Conservation (phyloP, 768 basidiomycete genomes). For the Leccinellum luteum region DNA sequence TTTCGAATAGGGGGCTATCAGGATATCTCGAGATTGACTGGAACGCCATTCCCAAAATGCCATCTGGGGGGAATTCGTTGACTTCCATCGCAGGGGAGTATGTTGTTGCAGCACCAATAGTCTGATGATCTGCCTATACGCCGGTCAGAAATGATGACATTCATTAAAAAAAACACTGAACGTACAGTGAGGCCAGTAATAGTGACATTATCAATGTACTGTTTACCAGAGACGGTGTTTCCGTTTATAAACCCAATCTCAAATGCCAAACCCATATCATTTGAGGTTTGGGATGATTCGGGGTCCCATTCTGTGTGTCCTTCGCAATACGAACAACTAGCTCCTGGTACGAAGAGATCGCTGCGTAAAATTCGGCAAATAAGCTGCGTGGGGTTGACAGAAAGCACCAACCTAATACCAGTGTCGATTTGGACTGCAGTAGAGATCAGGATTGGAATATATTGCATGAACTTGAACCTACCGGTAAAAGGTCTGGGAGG, state of each 20-base stretch:
- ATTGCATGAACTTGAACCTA: neutral
- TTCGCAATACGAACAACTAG: neutral
- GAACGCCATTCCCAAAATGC: neutral
- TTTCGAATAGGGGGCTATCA: neutral
- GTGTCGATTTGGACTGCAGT: neutral
- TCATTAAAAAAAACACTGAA: neutral
- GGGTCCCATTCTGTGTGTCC: neutral
- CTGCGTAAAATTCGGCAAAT: neutral
- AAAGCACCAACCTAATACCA: neutral
- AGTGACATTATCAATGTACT: neutral
- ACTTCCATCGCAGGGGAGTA: neutral
- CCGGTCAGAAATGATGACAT: neutral
- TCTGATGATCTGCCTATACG: neutral
- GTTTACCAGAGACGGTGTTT: neutral
- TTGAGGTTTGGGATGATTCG: neutral
- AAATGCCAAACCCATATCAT: neutral
- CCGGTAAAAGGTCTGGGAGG: neutral
- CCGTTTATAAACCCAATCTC: neutral
- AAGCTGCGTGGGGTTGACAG: neutral
- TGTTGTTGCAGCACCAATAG: neutral
- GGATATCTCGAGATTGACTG: neutral
- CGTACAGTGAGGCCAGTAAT: neutral
- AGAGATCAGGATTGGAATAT: neutral
- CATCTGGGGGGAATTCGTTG: neutral
- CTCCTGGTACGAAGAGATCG: neutral